phyloP scores from a whole-genome alignment of 805 yeast genomes.

The Saturnispora gosingensis region DNA sequence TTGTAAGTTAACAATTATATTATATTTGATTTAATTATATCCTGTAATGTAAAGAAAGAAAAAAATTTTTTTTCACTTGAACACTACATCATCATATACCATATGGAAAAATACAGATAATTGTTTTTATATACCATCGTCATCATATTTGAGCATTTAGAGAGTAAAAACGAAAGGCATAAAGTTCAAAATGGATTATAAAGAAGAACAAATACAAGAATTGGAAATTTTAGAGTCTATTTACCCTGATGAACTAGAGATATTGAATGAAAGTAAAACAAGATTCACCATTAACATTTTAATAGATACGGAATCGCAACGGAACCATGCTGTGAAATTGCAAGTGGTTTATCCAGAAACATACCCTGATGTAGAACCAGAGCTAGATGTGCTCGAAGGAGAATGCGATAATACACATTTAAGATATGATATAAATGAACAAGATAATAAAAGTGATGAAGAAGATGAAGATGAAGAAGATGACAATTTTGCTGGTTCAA shows the following conservation, averaged over 20 bases:
- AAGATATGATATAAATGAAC: slow-evolving; percentile 16
- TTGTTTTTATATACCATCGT: not conserved
- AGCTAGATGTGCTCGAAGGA: slow-evolving; percentile 28
- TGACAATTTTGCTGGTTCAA: slow-evolving; percentile 27
- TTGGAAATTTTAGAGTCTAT: slow-evolving; percentile 82
- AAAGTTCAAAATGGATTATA: slow-evolving; percentile 21
- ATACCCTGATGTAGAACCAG: slow-evolving; percentile 79
- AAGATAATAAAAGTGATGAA: slow-evolving; percentile 31
- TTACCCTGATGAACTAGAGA: slow-evolving; percentile 81
- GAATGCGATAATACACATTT: slow-evolving; percentile 20
- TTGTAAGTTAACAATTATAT: not conserved
- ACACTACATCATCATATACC: not conserved
- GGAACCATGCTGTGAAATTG: slow-evolving; percentile 46
- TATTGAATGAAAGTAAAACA: slow-evolving; percentile 28
- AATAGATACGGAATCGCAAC: slow-evolving; percentile 59
- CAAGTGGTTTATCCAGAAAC: slow-evolving; percentile 63
- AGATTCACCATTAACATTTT: slow-evolving; percentile 48
- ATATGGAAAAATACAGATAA: not conserved
- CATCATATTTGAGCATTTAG: not conserved
- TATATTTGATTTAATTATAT: too few species aligned
- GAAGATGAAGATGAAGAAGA: slow-evolving; percentile 41
- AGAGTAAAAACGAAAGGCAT: not conserved
- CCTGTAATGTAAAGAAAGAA: not conserved
- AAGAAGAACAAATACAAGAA: slow-evolving; percentile 84
- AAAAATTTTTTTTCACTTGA: not conserved